phyloP scores from a whole-genome alignment of 352 stramenopile genomes.

The Sclerospora graminicola region DNA sequence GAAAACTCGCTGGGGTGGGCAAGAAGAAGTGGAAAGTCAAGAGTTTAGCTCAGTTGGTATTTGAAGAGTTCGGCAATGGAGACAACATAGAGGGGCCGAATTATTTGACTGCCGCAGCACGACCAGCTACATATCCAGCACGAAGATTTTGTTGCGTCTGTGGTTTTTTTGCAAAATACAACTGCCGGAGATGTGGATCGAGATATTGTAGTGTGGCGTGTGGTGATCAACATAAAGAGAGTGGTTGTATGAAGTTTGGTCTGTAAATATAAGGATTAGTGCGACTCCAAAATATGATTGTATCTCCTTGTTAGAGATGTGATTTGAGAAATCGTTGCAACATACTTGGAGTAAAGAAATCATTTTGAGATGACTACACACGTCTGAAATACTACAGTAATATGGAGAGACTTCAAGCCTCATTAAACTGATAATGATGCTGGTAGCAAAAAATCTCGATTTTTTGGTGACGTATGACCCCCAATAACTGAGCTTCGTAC shows the following conservation, averaged over 20 bases:
- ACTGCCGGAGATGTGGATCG: constrained; percentile 47
- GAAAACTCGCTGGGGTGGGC: constrained; percentile 6
- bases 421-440: too few relatives aligned
- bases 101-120: constrained; percentile 64
- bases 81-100: constrained; percentile 27
- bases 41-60: constrained; percentile 80
- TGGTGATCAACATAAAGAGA: constrained; percentile 85
- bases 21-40: constrained; percentile 75
- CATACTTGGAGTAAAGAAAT: not conserved
- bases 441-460: too few relatives aligned
- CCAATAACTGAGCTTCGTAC: too few relatives aligned
- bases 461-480: too few relatives aligned
- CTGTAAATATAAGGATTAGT: constrained; percentile 17
- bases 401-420: too few relatives aligned
- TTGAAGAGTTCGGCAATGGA: constrained; percentile 52
- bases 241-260: constrained; percentile 84
- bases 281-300: not conserved
- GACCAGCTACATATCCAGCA: constrained; percentile 42
- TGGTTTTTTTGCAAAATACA: constrained; percentile 70
- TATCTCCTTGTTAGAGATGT: too few relatives aligned
- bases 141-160: constrained; percentile 83
- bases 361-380: too few relatives aligned
- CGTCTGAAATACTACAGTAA: too few relatives aligned
- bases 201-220: constrained; percentile 75
- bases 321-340: too few relatives aligned